phyloP scores from a whole-genome alignment of 1,284 basidiomycete genomes.

The Gomphus sp. region DNA sequence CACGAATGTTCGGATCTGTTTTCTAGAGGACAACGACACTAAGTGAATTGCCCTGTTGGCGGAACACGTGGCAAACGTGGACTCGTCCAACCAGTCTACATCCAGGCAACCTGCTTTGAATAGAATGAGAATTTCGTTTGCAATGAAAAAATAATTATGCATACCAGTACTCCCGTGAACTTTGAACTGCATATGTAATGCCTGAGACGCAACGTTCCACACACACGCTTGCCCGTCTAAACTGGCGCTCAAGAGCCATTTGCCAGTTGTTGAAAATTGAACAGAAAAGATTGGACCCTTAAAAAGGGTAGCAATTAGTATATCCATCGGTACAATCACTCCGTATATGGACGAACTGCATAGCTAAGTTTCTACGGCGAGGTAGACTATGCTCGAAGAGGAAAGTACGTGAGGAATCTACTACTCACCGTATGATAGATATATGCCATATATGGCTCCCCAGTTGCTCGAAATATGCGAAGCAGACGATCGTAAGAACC shows the following conservation, averaged over 20 bases:
- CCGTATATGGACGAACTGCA: not conserved
- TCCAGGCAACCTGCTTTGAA: constrained; percentile 65
- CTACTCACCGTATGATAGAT: constrained; percentile 51
- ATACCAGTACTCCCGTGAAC: constrained; percentile 47
- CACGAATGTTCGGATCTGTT: constrained; percentile 49
- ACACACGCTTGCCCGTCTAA: constrained; percentile 66
- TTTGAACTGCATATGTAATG: constrained; percentile 50
- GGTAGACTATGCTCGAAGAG: constrained; percentile 1
- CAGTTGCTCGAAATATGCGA: constrained; percentile 49
- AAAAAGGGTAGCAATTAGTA: constrained; percentile 17
- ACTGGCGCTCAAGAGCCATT: constrained; percentile 63
- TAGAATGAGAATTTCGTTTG: constrained; percentile 12
- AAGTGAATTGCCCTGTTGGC: constrained; percentile 60
- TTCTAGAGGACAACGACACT: constrained; percentile 38
- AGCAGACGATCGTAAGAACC: constrained; percentile 67
- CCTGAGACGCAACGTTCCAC: constrained; percentile 64
- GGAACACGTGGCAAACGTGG: constrained; percentile 64
- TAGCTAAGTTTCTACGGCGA: not conserved
- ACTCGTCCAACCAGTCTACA: constrained; percentile 70
- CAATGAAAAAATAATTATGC: constrained; percentile 15
- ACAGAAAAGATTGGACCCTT: constrained; percentile 72
- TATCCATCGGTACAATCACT: not conserved
- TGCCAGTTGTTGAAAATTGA: constrained; percentile 60
- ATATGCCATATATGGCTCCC: constrained; percentile 50
- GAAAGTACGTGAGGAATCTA: not conserved